Evolutionary conservation across 495 filamentous ascomycete species (phyloP).

Genomic region (Bathelium albidoporum): DNA sequence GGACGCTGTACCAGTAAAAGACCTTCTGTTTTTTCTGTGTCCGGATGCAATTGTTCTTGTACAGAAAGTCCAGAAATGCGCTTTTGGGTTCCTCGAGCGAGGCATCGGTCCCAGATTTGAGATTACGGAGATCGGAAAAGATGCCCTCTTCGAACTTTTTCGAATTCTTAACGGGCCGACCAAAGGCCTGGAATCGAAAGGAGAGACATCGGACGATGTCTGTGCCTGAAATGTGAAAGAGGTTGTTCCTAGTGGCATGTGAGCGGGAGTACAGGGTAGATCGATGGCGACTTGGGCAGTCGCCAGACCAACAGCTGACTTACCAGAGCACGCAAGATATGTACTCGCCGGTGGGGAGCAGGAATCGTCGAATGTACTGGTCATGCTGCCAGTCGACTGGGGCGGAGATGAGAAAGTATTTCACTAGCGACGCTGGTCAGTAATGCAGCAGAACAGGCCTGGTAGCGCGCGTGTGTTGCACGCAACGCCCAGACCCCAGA

Average conservation of each 20-base stretch:
- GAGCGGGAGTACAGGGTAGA: conserved; percentile 12
- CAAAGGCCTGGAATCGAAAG: conserved; percentile 97
- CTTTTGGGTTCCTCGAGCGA: conserved; percentile 98
- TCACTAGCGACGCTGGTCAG: conserved; percentile 53
- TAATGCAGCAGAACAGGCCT: too few species aligned
- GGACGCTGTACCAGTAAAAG: conserved; percentile 99
- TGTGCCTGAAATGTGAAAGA: conserved; percentile 97
- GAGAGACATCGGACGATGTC: conserved; percentile 97
- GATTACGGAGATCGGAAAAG: conserved; percentile 94
- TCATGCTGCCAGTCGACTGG: conserved; percentile 96
- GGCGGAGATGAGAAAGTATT: conserved; percentile 98
- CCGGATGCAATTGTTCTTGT: conserved; percentile 99
- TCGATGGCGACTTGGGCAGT: neutral
- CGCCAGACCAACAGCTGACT: conserved; percentile 24
- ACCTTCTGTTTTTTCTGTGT: conserved; percentile 99
- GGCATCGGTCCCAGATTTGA: conserved; percentile 98
- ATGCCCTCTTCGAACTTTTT: conserved; percentile 99
- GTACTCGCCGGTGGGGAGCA: conserved; percentile 95
- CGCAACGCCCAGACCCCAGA: neutral
- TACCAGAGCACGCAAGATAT: conserved; percentile 96
- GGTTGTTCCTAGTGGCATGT: conserved; percentile 66
- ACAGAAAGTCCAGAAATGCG: conserved; percentile 93
- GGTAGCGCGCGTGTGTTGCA: neutral
- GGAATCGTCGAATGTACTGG: conserved; percentile 90
- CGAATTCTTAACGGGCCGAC: conserved; percentile 96